phyloP scores from a whole-genome alignment of 371 early-diverging fungal genomes.

The Lichtheimia ornata region DNA sequence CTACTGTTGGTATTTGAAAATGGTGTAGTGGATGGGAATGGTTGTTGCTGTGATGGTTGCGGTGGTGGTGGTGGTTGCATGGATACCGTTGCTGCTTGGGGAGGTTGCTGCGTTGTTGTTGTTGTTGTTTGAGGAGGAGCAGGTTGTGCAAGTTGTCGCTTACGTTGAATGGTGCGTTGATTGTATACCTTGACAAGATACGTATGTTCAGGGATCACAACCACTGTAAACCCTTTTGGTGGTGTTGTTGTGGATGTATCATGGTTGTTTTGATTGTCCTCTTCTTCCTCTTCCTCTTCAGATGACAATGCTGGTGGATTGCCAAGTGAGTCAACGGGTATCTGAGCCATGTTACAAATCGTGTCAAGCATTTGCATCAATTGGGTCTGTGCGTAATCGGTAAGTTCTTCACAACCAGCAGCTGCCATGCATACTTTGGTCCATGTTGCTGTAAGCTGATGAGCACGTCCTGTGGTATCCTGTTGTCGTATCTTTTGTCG shows the following conservation, averaged over 20 bases:
- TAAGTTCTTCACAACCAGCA: slow-evolving; percentile 49
- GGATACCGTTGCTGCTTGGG: slow-evolving; percentile 7
- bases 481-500: slow-evolving; percentile 59
- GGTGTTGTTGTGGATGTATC: slow-evolving; percentile 16
- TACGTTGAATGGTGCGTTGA: slow-evolving; percentile 27
- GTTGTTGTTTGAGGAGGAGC: slow-evolving; percentile 16
- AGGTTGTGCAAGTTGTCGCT: slow-evolving; percentile 13
- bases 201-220: slow-evolving; percentile 34
- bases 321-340: slow-evolving; percentile 8
- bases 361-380: slow-evolving; percentile 34
- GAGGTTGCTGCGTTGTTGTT: no score
- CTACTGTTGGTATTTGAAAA: not conserved
- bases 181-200: slow-evolving; percentile 39
- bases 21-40: no score
- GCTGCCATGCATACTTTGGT: slow-evolving; percentile 41
- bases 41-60: no score
- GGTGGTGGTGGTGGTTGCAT: slow-evolving; percentile 1
- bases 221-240: slow-evolving; percentile 35
- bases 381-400: slow-evolving; percentile 50
- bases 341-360: slow-evolving; percentile 39
- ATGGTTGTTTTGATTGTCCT: slow-evolving; percentile 3
- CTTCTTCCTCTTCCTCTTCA: slow-evolving; percentile 4
- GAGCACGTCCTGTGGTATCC: slow-evolving; percentile 51
- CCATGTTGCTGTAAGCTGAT: slow-evolving; percentile 40
- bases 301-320: not conserved